Evolutionary conservation across 805 yeast genomes (phyloP).

Genomic region (Wickerhamia fluorescens): DNA sequence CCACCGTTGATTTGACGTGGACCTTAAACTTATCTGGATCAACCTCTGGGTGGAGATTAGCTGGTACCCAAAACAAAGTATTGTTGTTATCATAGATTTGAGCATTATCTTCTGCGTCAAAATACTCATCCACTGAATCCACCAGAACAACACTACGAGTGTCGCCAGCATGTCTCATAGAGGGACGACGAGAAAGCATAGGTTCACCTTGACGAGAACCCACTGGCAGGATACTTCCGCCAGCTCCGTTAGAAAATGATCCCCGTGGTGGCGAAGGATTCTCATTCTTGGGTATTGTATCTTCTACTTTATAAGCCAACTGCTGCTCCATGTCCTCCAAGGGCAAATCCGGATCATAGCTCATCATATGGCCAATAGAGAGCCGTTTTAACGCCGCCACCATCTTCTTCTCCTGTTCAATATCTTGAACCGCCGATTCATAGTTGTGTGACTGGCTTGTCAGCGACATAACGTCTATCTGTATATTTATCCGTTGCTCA

Average conservation of each 20-base stretch:
- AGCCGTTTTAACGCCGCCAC: constrained; percentile 69
- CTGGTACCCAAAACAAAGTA: constrained; percentile 88
- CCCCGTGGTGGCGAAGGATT: constrained; percentile 1
- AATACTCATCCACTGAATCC: constrained; percentile 9
- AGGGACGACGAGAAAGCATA: constrained; percentile 1
- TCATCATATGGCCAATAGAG: constrained; percentile 57
- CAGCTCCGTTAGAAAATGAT: constrained; percentile 1
- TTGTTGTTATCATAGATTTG: constrained; percentile 24
- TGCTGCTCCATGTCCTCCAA: constrained; percentile 27
- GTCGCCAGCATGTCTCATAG: not conserved
- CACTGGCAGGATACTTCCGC: too few relatives aligned
- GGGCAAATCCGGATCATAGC: constrained; percentile 68
- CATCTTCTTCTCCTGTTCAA: constrained; percentile 66
- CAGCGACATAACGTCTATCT: too few relatives aligned
- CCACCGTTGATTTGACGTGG: constrained; percentile 56
- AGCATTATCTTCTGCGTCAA: constrained; percentile 16
- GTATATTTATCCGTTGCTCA: too few relatives aligned
- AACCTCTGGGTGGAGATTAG: constrained; percentile 87
- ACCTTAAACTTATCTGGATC: constrained; percentile 80
- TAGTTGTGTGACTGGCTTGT: constrained; percentile 11
- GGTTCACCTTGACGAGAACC: too few relatives aligned
- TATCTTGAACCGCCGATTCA: constrained; percentile 61
- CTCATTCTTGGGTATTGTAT: constrained; percentile 13
- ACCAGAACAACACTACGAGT: constrained; percentile 4
- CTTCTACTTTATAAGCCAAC: too few relatives aligned